phyloP scores from a whole-genome alignment of 495 filamentous ascomycete species.

The Penicillium cinerascens region DNA sequence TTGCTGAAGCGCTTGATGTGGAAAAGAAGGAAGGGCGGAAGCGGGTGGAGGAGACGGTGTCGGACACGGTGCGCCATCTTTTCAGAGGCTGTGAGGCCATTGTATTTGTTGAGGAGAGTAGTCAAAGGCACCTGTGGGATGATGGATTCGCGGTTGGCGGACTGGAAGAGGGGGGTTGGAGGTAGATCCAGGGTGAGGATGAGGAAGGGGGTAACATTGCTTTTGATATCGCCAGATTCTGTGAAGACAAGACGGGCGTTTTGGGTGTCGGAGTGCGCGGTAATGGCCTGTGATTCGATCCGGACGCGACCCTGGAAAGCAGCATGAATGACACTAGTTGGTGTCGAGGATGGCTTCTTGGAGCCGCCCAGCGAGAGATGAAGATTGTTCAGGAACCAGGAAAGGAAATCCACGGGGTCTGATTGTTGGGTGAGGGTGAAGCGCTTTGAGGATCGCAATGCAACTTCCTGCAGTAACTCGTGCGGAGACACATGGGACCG shows the following conservation, averaged over 20 bases:
- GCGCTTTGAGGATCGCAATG: conserved; percentile 81
- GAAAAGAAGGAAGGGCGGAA: conserved; percentile 89
- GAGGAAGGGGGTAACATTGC: conserved; percentile 72
- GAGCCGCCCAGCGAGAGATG: conserved; percentile 89
- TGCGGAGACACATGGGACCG: conserved; percentile 96
- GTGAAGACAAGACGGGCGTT: conserved; percentile 91
- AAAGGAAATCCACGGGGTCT: conserved; percentile 93
- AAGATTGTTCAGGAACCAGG: conserved; percentile 95
- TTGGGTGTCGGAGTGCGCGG: conserved; percentile 77
- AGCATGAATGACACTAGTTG: conserved; percentile 73
- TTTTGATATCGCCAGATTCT: conserved; percentile 78
- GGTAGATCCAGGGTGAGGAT: conserved; percentile 92
- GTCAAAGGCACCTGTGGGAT: conserved; percentile 93
- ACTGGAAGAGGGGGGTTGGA: conserved; percentile 93
- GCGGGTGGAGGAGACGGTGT: conserved; percentile 86
- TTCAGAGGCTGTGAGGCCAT: conserved; percentile 83
- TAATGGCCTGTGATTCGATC: conserved; percentile 92
- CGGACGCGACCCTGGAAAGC: conserved; percentile 92
- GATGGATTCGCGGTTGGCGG: conserved; percentile 83
- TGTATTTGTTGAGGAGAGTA: conserved; percentile 89
- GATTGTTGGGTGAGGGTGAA: conserved; percentile 90
- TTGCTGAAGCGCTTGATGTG: conserved; percentile 95
- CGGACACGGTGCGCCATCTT: conserved; percentile 79
- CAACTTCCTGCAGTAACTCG: conserved; percentile 93
- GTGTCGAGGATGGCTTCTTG: conserved; percentile 68